Percentiles rank a stretch among this genome's conserved stretches.
These are phyloP conservation scores for Chaetoceros tenuissimus DNA, from an alignment of 108 stramenopile genomes.

Conservation along the genomic window DNA sequence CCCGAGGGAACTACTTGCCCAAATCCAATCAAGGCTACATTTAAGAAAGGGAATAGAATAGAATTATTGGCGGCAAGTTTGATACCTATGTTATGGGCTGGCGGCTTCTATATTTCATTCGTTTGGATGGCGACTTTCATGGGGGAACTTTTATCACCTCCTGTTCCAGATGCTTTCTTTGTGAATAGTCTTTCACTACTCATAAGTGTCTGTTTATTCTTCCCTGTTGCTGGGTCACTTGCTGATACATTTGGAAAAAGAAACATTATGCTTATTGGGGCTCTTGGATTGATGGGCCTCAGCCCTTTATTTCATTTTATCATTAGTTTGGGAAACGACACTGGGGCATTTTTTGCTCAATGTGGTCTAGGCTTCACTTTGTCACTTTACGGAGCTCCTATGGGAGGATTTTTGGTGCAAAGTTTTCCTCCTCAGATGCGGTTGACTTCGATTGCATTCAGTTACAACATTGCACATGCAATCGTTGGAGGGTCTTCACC, in stretches of 20 bases:
- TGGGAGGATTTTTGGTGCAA: constrained; percentile 58
- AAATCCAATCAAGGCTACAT: constrained; percentile 42
- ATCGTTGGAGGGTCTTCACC: constrained; percentile 53
- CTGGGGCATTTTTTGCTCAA: constrained; percentile 42
- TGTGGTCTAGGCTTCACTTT: constrained; percentile 36
- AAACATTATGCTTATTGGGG: constrained; percentile 34
- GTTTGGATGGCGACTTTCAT: constrained; percentile 67
- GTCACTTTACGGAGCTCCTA: constrained; percentile 47
- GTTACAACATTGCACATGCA: constrained; percentile 55
- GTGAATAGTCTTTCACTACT: too few species aligned
- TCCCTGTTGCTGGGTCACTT: constrained; percentile 41
- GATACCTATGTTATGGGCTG: constrained; percentile 51
- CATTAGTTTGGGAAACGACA: constrained; percentile 28
- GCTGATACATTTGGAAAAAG: constrained; percentile 42
- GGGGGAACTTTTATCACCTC: constrained; percentile 45
- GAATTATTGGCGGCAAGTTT: constrained; percentile 38
- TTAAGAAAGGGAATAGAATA: constrained; percentile 39
- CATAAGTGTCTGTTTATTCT: constrained; percentile 30
- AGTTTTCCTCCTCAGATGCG: constrained; percentile 44
- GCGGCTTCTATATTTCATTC: constrained; percentile 51
- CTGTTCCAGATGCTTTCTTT: constrained; percentile 47
- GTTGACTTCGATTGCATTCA: constrained; percentile 43
- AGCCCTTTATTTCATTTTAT: constrained; percentile 37
- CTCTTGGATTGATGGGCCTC: constrained; percentile 22
- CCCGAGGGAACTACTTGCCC: neutral